These are phyloP conservation scores for Coccomyxa sp. DNA, from an alignment of 139 green algal genomes.

Conservation along the genomic window DNA sequence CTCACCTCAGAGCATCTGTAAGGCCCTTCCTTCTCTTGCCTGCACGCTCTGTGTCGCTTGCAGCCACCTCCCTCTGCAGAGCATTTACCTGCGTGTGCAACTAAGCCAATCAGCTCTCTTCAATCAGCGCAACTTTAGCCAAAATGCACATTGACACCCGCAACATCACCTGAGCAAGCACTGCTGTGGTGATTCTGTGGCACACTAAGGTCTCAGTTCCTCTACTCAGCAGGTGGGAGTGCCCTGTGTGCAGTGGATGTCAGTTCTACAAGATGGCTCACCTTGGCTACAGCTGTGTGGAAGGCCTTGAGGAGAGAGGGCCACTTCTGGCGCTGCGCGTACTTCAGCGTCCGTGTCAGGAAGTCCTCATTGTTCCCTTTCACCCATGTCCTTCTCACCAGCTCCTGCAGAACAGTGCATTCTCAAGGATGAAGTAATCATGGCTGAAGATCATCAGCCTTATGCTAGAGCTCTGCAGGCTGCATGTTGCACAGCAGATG, in stretches of 20 bases:
- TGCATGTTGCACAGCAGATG: no score
- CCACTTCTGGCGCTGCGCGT: conserved; percentile 84
- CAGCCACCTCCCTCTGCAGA: neutral
- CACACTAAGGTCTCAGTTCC: no score
- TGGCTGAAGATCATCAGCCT: no score
- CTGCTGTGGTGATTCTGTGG: no score
- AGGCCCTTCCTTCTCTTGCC: neutral
- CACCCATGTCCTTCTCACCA: conserved; percentile 38
- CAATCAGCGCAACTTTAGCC: no score
- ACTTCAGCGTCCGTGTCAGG: conserved; percentile 55
- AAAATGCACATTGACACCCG: no score
- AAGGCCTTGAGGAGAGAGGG: conserved; percentile 82
- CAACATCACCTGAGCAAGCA: no score
- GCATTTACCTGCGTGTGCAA: neutral
- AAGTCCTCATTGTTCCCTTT: conserved; percentile 85
- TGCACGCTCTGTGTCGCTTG: neutral
- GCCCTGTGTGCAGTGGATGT: no score
- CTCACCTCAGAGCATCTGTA: neutral
- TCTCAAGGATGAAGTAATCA: no score
- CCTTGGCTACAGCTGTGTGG: conserved; percentile 58
- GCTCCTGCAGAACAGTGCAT: conserved; percentile 34
- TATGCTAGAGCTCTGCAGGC: no score
- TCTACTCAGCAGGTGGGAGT: no score
- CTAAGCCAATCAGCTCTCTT: neutral
- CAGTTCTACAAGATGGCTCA: no score